Evolutionary conservation across 805 yeast genomes (phyloP), one percentile per base, ranked within the genome.

Genomic region (Candida adriatica): DNA sequence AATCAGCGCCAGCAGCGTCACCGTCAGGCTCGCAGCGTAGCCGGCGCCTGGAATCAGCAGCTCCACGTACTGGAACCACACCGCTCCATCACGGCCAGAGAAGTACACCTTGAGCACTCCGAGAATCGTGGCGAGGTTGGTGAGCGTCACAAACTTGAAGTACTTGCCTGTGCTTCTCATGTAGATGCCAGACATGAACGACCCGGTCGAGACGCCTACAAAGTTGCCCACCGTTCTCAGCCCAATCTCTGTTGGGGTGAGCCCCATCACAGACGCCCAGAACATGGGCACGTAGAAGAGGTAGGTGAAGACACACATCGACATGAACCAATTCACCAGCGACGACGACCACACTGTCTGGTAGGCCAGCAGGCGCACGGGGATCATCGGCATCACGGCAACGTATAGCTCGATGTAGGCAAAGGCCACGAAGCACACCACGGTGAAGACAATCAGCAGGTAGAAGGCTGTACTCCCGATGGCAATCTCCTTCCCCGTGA

Each of bases 261-360:
- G 52, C 10, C 64, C 66, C 39, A 67, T 50, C 3, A 75, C 82
- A 0, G 82, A 58, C 11, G 70, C 58, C 53, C 71, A 75, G 47
- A 66, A 81, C 13, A 85, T 65, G 2, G 95, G 95, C 4, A 77
- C 65, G 54, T 77, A 84, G 57, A 67, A 85, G 34, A 84, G 51
- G 41, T 67, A 64, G 2, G 86, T 61, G 51, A 70, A 81, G 13
- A 70, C 68, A 2, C 75, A 66, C 81, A 83, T 82, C 6, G 85
- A 74, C 53, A 68, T 64, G 44, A 75, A 74, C 75, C 81, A 74
- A 48, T 77, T 78, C 11, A 79, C 70, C 44, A 78, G 56, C 6
- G 82, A 70, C 2, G 84, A 70, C 1, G 83, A 73, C 28, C 76
- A 55, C 3, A 80, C 73, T 0, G 85, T 75, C 45, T 78, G 58